Evolutionary conservation across 371 early-diverging fungal genomes (phyloP), one percentile per base, ranked within the genome.

Genomic region (Mucor saturninus): DNA sequence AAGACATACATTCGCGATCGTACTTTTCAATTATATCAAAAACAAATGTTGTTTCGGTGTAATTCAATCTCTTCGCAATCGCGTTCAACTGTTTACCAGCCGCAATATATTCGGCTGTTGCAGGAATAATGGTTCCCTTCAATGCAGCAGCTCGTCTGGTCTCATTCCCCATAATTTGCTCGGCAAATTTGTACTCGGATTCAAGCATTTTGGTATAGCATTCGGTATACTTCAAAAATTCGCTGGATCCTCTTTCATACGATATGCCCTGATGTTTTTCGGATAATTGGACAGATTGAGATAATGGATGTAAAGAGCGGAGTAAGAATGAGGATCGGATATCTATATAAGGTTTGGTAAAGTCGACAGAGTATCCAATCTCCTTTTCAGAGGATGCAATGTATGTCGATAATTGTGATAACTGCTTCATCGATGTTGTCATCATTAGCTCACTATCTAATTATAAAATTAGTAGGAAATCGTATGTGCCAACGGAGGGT

Each of bases 11-110:
- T 26, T 78, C 79, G 13, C 68, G 52, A 54, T 80, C 80, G 29
- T 71, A 68, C 57, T 77, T 81, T 62, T 93, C 91, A 35, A 88
- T 80, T 28, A 93, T 87, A 67, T 95, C 94, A 64, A 94, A 87
- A 31, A 93, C 78, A 69, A 92, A 85, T 53, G 87, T 85, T 11
- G 92, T 72, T 59, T 94, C 93, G n/a, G 82, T 84, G 48, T 86
- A 85, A 37, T 84, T 78, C 37, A 80, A 76, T 58, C 88, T 74
- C 58, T 86, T 84, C 11, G 89, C 87, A 14, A 86, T 74, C 7
- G 81, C 73, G 61, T 89, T 79, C 39, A 93, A 68, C 35, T 81
- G 73, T 38, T 90, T 90, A 14, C 91, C 91, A 5, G 87, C 83
- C 40, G 83, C 84, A 10, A 90, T 56, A 48, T 86, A 89, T 30